Percentiles rank a stretch among this genome's conserved stretches.
Evolutionary conservation across 2,329 filamentous ascomycete genomes (phyloP).

Genomic region (Venturia asperata): DNA sequence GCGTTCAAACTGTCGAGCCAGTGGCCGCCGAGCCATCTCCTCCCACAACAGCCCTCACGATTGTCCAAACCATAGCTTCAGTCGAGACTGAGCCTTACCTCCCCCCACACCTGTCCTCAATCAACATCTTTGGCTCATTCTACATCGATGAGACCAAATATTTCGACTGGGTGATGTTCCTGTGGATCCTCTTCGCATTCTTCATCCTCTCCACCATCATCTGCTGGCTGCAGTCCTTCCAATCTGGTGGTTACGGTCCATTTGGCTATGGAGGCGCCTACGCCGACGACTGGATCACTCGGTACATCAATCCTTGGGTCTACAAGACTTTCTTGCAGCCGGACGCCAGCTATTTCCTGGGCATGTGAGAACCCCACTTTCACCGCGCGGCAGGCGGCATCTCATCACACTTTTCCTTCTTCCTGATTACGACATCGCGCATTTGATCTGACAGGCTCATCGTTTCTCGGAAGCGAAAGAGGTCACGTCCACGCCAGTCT

Average conservation of each 20-base stretch:
- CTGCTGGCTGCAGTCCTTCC: neutral
- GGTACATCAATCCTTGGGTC: slow-evolving; percentile 7
- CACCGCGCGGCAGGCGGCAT: neutral
- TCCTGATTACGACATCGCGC: neutral
- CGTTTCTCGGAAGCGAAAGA: neutral
- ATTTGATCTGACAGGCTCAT: neutral
- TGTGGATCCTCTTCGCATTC: neutral
- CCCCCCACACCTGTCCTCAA: neutral
- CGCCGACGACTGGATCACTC: neutral
- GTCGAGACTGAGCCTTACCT: neutral
- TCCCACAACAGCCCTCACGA: neutral
- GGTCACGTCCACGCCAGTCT: neutral
- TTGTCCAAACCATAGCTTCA: neutral
- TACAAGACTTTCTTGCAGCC: neutral
- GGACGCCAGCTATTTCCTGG: neutral
- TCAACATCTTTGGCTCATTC: neutral
- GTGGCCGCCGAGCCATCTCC: neutral
- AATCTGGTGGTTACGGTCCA: neutral
- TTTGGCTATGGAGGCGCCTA: slow-evolving; percentile 1
- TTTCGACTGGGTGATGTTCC: neutral
- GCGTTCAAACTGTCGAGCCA: neutral
- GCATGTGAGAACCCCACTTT: slow-evolving; percentile 5
- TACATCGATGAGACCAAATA: neutral
- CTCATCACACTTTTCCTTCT: neutral
- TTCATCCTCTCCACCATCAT: neutral